Evolutionary conservation across 108 stramenopile genomes (phyloP).

Genomic region (Nitzschia sp.): DNA sequence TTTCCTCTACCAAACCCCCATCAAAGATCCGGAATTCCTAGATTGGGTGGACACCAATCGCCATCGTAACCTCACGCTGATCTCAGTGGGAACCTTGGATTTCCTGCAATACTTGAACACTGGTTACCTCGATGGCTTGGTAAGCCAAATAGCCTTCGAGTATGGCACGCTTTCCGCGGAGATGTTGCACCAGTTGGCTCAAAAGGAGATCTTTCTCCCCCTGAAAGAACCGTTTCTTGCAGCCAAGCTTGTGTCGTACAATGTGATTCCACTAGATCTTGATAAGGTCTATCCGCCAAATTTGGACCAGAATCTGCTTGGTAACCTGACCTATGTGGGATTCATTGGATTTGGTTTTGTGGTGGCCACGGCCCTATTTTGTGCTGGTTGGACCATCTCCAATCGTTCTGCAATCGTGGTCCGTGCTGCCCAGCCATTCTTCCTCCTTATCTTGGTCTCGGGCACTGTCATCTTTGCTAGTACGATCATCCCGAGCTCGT

Average conservation of each 20-base stretch:
- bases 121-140: constrained; percentile 37
- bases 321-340: constrained; percentile 15
- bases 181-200: neutral
- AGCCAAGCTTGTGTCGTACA: constrained; percentile 15
- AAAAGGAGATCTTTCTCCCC: neutral
- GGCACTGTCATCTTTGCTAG: constrained; percentile 23
- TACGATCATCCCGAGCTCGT: constrained; percentile 28
- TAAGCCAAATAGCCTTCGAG: constrained; percentile 45
- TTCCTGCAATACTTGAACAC: constrained; percentile 11
- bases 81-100: constrained; percentile 22
- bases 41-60: constrained; percentile 16
- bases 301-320: constrained; percentile 30
- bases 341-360: constrained; percentile 10
- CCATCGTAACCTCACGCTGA: constrained; percentile 12
- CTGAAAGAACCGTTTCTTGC: neutral
- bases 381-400: neutral
- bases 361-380: neutral
- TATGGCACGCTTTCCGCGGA: constrained; percentile 23
- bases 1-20: constrained; percentile 26
- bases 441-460: constrained; percentile 30
- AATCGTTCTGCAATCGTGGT: constrained; percentile 17
- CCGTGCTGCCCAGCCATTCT: constrained; percentile 38
- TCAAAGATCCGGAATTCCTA: constrained; percentile 7
- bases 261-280: constrained; percentile 28
- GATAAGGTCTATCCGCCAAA: neutral